Evolutionary conservation across 305 asterid genomes (phyloP), one percentile per base, ranked within the genome.

Genomic region (Fraxinus ornus): DNA sequence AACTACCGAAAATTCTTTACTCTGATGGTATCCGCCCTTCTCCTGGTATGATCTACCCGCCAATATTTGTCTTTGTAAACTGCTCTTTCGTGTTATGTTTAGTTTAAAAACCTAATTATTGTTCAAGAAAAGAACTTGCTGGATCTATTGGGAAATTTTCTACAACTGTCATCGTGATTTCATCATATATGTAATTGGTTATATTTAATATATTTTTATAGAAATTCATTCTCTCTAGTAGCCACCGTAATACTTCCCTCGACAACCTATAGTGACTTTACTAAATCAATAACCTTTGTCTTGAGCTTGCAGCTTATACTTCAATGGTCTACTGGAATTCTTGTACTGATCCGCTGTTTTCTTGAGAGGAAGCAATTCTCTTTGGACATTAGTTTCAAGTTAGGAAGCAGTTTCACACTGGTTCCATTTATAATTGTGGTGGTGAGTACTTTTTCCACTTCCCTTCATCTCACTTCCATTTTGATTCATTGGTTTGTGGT

Each of bases 281-380:
- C 75, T 68, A 68, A 28, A 68, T 68, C 75, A 68, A 68, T 10
- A 68, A 81, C 89, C 86, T 87, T 92, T 88, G 87, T 85, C 88
- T 91, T 91, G 96, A 90, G 90, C 90, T 90, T 93, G 93, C 98
- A 97, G 99, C 97, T 97, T 87, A 88, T 93, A 85, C 91, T 97
- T 89, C 99, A 97, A 86, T 97, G 99, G 99, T 86, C 96, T 41
- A 94, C 95, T 39, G 99, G 98, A 73, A 93, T 97, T 81, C 92
- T 93, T 77, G 98, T 97, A 2, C 88, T 97, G 77, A 86, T 97
- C 84, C 90, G 89, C 79, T 97, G 99, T 88, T 97, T 94, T 82
- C 89, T 97, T 7, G 97, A 93, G 91, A 91, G 80, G 88, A 93
- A 91, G 90, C 86, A 84, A 84, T 93, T 91, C 83, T 88, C 94